Evolutionary conservation across 2,329 filamentous ascomycete genomes (phyloP), one percentile per base, ranked within the genome.

Genomic region (Drechslera avenae): DNA sequence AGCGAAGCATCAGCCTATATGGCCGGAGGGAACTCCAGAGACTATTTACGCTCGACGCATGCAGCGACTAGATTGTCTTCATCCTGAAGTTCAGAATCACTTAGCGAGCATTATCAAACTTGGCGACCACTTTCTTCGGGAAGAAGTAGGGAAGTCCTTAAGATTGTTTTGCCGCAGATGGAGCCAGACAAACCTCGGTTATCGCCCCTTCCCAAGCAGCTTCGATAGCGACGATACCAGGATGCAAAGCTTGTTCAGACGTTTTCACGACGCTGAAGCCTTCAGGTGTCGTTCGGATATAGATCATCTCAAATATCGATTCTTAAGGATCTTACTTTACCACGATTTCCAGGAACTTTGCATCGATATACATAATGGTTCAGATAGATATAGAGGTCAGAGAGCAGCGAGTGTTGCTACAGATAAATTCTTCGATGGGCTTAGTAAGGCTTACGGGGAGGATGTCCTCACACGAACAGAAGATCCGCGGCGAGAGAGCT

Each of bases 251-350:
- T 34, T 47, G 32, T 40, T 41, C 30, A 41, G 7, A 36, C n/a
- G 21, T 19, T 44, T 36, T 36, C 19, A 44, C 41, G 3, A 44
- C 21, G 41, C 30, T 44, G 10, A 44, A 30, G 26, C 41, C 14
- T 44, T 44, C 14, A 36, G 32, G 41, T 32, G 41, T 44, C 33
- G 41, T 17, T 44, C 14, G 12, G 32, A 9, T 39, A 32, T 39
- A 46, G 43, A 39, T 46, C 13, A 12, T 46, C 17, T 46, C 9
- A 39, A 39, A 46, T 32, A 23, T 18, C 9, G 26, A 39, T 39
- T 46, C 17, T 31, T 21, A 12, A 39, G 43, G 26, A 46, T 46
- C 43, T 46, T 46, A 37, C 42, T 46, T 46, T 46, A 46, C 18
- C 17, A 46, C 13, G 16, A 46, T 46, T 37, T 46, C 7, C 8